These are phyloP conservation scores for Imleria badia DNA, from an alignment of 768 basidiomycete species.

Conservation along the genomic window DNA sequence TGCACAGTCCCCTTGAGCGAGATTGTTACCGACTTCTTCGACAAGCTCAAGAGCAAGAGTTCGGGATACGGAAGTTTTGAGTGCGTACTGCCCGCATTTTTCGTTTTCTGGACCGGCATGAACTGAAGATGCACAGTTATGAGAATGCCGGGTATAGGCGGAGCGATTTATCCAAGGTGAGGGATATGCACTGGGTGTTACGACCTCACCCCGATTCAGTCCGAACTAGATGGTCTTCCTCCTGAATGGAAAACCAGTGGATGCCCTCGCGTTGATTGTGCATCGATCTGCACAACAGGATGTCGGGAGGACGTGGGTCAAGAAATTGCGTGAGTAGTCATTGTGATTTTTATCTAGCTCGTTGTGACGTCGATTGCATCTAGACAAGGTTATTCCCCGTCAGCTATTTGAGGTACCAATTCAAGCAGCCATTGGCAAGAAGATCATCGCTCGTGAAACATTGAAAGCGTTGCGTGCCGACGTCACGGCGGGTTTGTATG, in stretches of 20 bases:
- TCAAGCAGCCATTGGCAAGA: slow-evolving; percentile 87
- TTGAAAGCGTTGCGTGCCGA: slow-evolving; percentile 84
- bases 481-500: slow-evolving; percentile 92
- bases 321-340: slow-evolving; percentile 77
- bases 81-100: slow-evolving; percentile 42
- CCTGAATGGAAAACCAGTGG: slow-evolving; percentile 85
- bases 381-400: slow-evolving; percentile 89
- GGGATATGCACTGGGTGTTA: background rate
- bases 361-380: background rate
- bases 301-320: slow-evolving; percentile 83
- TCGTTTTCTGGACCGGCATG: background rate
- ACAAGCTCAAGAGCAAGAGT: slow-evolving; percentile 88
- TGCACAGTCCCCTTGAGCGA: slow-evolving; percentile 88
- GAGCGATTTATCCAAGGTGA: slow-evolving; percentile 82
- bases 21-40: slow-evolving; percentile 94
- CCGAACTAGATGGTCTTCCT: slow-evolving; percentile 78
- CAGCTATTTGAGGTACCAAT: slow-evolving; percentile 96
- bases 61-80: slow-evolving; percentile 93
- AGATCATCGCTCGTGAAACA: slow-evolving; percentile 87
- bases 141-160: slow-evolving; percentile 88
- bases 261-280: slow-evolving; percentile 90
- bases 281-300: slow-evolving; percentile 76
- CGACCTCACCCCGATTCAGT: background rate
- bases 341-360: background rate
- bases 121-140: slow-evolving; percentile 56